Conservation (phyloP, 2,329 filamentous ascomycete species). For the Bipolaris zeicola region DNA sequence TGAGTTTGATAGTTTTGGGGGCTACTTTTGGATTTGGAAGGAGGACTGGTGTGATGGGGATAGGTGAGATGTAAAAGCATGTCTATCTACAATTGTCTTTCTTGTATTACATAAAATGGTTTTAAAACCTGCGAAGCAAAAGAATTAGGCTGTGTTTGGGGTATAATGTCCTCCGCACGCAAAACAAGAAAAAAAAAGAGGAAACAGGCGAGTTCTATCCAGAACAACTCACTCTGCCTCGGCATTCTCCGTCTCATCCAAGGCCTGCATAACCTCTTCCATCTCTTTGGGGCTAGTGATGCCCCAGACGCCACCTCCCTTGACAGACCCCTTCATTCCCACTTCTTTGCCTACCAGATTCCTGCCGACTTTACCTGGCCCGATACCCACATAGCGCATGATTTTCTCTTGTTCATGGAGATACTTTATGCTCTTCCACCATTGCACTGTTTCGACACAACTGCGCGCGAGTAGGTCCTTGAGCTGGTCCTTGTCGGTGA, state of each 20-base stretch:
- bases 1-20: slow-evolving; percentile 17
- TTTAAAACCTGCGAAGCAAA: not conserved
- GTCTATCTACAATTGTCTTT: not conserved
- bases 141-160: not conserved
- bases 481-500: slow-evolving; percentile 72
- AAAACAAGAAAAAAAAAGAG: not conserved
- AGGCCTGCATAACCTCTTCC: slow-evolving; percentile 53
- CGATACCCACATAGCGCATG: slow-evolving; percentile 86
- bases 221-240: slow-evolving; percentile 4
- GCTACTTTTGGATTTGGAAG: slow-evolving; percentile 38
- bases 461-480: slow-evolving; percentile 79
- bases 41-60: slow-evolving; percentile 21
- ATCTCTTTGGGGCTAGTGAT: slow-evolving; percentile 74
- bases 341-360: slow-evolving; percentile 96
- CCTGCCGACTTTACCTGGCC: slow-evolving; percentile 89
- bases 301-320: slow-evolving; percentile 91
- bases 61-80: not conserved
- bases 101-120: not conserved
- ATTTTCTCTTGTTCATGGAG: slow-evolving; percentile 83
- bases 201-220: not conserved
- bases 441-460: slow-evolving; percentile 88
- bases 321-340: slow-evolving; percentile 80
- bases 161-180: slow-evolving; percentile 3
- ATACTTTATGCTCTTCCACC: slow-evolving; percentile 94
- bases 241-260: slow-evolving; percentile 54